Evolutionary conservation across 805 yeast genomes (phyloP), one percentile per base, ranked within the genome.

Genomic region (Hanseniaspora pseudoguilliermondii): DNA sequence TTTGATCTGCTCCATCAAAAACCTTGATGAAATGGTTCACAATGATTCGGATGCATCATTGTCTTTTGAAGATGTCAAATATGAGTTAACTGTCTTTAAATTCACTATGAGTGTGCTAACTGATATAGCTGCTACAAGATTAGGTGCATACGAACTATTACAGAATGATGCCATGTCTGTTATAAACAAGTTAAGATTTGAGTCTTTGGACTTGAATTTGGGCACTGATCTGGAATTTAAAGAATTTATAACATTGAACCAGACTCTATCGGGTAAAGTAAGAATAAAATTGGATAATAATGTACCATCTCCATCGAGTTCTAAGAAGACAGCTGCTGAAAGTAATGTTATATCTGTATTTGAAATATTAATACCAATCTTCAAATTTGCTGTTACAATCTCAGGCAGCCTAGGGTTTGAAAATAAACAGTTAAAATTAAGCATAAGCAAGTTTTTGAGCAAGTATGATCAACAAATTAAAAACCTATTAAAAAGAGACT

Each of bases 31-130:
- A 40, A 71, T 83, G 54, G 42, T 53, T 16, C 32, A 38, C 18
- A 53, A 53, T 32, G 53, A 49, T 41, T 34, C 29, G 7, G 43
- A 49, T 7, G 10, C 36, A 36, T 66, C 69, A 32, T 67, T 78
- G 10, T 73, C 78, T 16, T 61, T 80, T 50, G 81, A 81, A 57
- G 69, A 79, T 3, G 68, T 84, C 27, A 66, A 86, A 1, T 84
- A 84, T 65, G 96, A 88, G 62, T 67, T 86, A 29, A 84, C 93
- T 0, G 83, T 86, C 1, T 84, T 84, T 70, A 85, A 84, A 61
- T 75, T 91, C 0, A 79, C 84, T 0, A 65, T 87, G 43, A 81
- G 82, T 57, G 75, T 90, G 49, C 70, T 91, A 59, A 75, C 82
- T 1, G 77, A 93, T 60, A 76, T 91, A 13, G 87, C 95, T 0